Base-by-base conservation (phyloP, 331 rosid species). In the Malus hybrid region DNA sequence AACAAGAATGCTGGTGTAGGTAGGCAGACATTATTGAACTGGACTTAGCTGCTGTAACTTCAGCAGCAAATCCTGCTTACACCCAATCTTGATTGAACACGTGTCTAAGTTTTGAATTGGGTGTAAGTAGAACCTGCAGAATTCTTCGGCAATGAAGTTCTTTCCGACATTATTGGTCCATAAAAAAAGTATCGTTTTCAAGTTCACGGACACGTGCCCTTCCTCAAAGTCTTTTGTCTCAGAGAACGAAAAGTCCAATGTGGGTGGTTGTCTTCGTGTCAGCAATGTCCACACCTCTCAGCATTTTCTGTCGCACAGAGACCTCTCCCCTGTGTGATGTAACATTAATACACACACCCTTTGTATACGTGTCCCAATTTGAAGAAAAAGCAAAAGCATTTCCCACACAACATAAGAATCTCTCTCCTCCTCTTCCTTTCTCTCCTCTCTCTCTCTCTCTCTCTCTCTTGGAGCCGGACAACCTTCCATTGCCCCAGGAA, bases 341-440 rank as follows among this genome's bases (percentile, higher is more conserved):
- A 61, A 78, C 69, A 62, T 56, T 24, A 83, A 52, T 19, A 44
- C 66, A 8, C 26, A 53, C 63, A 58, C 12, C 63, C 11, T 10
- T 15, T 80, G 69, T 75, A 53, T 81, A 86, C 89, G 82, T 86
- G 89, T 83, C 86, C 74, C 61, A 3, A 4, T 19, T 61, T 52
- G 65, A 48, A 77, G 76, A 24, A 62, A 68, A 28, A 66, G 18
- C 33, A 61, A 33, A 46, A n/a, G 22, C 53, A 63, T 52, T 44
- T 10, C 65, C 53, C 63, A 63, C 22, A 28, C 19, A 26, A 7
- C 66, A 19, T 12, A 71, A 18, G 26, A 57, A 36, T 55, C 71
- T 46, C 71, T 50, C 36, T 68, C 7, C 19, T 36, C 69, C 72
- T 14, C 7, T 63, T 55, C 60, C 12, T 5, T 20, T 68, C 39